These are phyloP conservation scores for Phaeodactylum tricornutum DNA, from an alignment of 108 stramenopile species.

Conservation along the genomic window DNA sequence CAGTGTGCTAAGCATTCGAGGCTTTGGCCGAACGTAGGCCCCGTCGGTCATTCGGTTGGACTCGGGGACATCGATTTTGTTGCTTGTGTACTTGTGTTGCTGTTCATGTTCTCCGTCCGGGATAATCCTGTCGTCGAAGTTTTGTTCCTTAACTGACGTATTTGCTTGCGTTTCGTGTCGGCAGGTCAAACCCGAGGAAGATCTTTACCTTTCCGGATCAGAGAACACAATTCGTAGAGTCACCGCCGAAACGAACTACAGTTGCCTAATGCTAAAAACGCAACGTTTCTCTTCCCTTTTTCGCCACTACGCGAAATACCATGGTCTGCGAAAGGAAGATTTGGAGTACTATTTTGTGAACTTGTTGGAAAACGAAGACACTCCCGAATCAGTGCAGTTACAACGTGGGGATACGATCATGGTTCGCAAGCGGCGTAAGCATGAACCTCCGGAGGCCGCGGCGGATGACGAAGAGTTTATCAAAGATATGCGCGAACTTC, in stretches of 20 bases:
- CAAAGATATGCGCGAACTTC: constrained; percentile 74
- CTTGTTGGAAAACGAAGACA: constrained; percentile 87
- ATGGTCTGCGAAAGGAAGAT: constrained; percentile 94
- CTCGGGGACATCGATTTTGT: background rate
- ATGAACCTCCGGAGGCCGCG: constrained; percentile 65
- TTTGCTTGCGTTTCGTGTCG: background rate
- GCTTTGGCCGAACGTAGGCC: too few species aligned
- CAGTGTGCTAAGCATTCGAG: too few species aligned
- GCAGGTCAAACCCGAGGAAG: constrained; percentile 69
- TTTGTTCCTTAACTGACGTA: background rate
- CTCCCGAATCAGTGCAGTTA: constrained; percentile 83
- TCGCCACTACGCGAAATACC: constrained; percentile 98
- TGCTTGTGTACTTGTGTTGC: background rate
- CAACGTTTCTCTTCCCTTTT: constrained; percentile 93
- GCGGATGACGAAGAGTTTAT: constrained; percentile 86
- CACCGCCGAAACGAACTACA: constrained; percentile 87
- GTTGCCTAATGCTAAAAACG: constrained; percentile 95
- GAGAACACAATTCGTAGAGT: constrained; percentile 87
- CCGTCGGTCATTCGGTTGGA: too few species aligned
- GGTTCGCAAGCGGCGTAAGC: constrained; percentile 75
- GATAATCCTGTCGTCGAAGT: background rate
- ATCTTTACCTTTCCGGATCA: constrained; percentile 78
- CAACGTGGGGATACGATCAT: constrained; percentile 89
- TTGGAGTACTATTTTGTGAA: constrained; percentile 94
- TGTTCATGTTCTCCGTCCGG: background rate